Evolutionary conservation across 2,329 filamentous ascomycete species (phyloP).

Genomic region (Phialophora chinensis): DNA sequence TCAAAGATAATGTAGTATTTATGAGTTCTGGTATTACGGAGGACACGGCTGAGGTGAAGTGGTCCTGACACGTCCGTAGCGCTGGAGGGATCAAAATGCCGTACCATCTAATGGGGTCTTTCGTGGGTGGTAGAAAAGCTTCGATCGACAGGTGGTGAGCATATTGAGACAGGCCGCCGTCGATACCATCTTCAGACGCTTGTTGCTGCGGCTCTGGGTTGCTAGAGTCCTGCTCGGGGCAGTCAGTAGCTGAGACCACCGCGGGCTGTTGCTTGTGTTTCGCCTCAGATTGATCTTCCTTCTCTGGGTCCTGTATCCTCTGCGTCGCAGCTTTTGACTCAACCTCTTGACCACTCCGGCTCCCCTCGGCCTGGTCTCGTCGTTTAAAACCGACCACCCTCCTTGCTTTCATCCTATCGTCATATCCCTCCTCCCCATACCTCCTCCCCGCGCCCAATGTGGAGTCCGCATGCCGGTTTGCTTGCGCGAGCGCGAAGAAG

Average conservation of each 20-base stretch:
- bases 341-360: conserved; percentile 20
- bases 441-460: conserved; percentile 47
- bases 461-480: conserved; percentile 54
- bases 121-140: not conserved
- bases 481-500: conserved; percentile 56
- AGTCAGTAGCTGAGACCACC: not conserved
- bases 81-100: conserved; percentile 55
- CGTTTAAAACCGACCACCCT: conserved; percentile 40
- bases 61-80: conserved; percentile 52
- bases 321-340: conserved; percentile 14
- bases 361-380: conserved; percentile 35
- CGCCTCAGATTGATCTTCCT: not conserved
- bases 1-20: conserved; percentile 49
- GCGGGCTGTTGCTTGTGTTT: not conserved
- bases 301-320: not conserved
- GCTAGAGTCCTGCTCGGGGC: not conserved
- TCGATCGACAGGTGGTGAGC: not conserved
- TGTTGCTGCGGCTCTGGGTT: not conserved
- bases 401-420: conserved; percentile 57
- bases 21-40: conserved; percentile 47
- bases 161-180: not conserved
- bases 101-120: conserved; percentile 56
- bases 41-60: conserved; percentile 51
- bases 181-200: not conserved
- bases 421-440: conserved; percentile 58